Base-by-base conservation (phyloP, 441 rosid genomes). In the Croton setiger region DNA sequence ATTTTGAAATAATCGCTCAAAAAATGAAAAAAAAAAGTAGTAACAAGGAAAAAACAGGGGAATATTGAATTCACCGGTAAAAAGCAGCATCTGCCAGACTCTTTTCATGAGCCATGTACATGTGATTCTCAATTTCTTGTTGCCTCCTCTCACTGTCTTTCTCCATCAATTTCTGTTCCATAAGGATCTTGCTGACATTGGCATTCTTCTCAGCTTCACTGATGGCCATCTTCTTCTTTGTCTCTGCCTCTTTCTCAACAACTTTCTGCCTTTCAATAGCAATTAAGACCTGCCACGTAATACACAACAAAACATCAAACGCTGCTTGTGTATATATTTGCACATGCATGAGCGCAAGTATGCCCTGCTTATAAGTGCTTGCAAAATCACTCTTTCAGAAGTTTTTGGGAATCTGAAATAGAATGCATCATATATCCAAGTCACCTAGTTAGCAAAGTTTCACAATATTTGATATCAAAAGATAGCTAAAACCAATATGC, bases 131-230 rank as follows among this genome's bases (percentile, higher is more conserved):
- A 44, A 93, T 93, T 70, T 93, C 92, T 65, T 90, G 83, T 82
- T 87, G 89, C 76, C 67, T 85, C 69, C 88, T 73, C n/a, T 88
- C 56, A 79, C 93, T 84, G 72, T 89, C 94, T 78, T 88, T 93
- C 86, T 93, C 96, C 80, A 79, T 89, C 80, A 88, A 65, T 83
- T 86, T 89, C 74, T 87, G 98, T 49, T 86, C 88, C 98, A 93
- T 89, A 33, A 80, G 78, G 61, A 93, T 93, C 84, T 71, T 89
- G 83, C 98, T 89, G 37, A 91, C 96, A 51, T 80, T 83, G 64
- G 96, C 90, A 33, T 83, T 82, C 80, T 91, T 93, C 80, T 93
- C 90, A 23, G 97, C 97, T 80, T 87, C 97, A 75, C 94, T 91
- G 63, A 89, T 84, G 47, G 97, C 96, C 88, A 89, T 88, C 82